phyloP scores from a whole-genome alignment of 2,329 filamentous ascomycete species.

The Capronia americana region DNA sequence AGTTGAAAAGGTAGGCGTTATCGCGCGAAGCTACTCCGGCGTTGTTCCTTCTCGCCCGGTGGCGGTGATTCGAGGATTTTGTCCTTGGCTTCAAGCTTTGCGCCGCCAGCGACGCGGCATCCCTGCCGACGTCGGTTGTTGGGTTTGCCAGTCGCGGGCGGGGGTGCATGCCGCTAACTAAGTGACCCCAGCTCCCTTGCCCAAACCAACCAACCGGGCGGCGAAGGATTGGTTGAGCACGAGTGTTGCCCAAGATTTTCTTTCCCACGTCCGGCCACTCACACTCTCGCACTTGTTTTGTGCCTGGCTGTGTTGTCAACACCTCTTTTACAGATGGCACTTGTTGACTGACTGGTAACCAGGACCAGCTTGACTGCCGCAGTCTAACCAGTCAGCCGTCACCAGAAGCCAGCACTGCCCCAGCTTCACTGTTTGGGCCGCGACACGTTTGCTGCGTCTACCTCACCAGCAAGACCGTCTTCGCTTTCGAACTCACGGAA shows the following conservation, averaged over 20 bases:
- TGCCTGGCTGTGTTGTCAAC: slow-evolving; percentile 26
- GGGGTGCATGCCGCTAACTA: too few relatives aligned
- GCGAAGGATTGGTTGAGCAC: slow-evolving; percentile 13
- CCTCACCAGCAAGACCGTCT: neutral
- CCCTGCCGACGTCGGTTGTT: neutral
- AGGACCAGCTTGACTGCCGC: slow-evolving; percentile 14
- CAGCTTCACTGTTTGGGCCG: neutral
- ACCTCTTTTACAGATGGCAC: slow-evolving; percentile 32
- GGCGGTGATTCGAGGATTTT: neutral
- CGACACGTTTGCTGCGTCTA: neutral
- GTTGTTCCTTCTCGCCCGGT: neutral
- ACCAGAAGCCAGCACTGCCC: slow-evolving; percentile 3
- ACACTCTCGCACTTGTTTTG: slow-evolving; percentile 17
- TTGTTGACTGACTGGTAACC: slow-evolving; percentile 31
- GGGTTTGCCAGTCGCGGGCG: neutral
- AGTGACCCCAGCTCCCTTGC: neutral
- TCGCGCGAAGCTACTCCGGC: neutral
- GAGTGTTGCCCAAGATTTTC: neutral
- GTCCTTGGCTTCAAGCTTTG: neutral
- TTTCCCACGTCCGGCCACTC: slow-evolving; percentile 11
- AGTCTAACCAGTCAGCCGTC: slow-evolving; percentile 17
- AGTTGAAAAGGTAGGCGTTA: neutral
- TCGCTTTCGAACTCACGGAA: slow-evolving; percentile 3
- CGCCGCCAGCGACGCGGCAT: neutral
- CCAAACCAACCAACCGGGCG: slow-evolving; percentile 3